Percentiles rank a stretch among this genome's conserved stretches.
phyloP scores from a whole-genome alignment of 139 green algal species.

The Volvox africanus region DNA sequence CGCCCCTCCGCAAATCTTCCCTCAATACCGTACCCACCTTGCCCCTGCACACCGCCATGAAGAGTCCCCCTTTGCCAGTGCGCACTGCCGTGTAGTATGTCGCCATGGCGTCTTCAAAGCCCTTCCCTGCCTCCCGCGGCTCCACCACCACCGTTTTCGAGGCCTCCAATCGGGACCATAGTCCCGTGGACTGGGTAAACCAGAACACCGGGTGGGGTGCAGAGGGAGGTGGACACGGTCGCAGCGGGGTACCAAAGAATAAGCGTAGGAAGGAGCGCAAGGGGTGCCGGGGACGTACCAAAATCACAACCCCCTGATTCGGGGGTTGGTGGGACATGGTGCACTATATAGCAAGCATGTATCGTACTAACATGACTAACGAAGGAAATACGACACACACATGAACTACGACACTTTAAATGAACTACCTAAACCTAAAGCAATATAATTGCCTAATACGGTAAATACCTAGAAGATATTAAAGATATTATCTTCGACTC shows the following conservation, averaged over 20 bases:
- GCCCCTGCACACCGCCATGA: conserved; percentile 94
- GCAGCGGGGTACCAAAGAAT: background rate
- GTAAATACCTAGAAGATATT: no score
- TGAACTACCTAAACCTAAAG: no score
- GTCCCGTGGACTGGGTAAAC: conserved; percentile 72
- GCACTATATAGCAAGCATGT: no score
- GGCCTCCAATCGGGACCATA: conserved; percentile 68
- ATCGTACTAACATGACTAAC: no score
- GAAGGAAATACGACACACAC: no score
- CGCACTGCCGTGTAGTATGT: conserved; percentile 82
- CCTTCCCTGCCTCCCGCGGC: conserved; percentile 75
- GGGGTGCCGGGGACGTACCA: no score
- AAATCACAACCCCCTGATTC: no score
- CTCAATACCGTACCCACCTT: conserved; percentile 79
- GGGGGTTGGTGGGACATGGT: no score
- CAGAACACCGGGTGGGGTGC: background rate
- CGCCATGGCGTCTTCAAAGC: conserved; percentile 80
- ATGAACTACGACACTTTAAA: no score
- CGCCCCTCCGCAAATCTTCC: background rate
- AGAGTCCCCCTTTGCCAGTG: conserved; percentile 76
- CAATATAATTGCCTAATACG: no score
- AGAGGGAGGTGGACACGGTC: background rate
- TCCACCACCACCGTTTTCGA: conserved; percentile 86
- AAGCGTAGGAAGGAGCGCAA: no score
- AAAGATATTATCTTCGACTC: no score